These are phyloP conservation scores for Phytopythium delawarense DNA, from an alignment of 352 stramenopile genomes.

Conservation along the genomic window DNA sequence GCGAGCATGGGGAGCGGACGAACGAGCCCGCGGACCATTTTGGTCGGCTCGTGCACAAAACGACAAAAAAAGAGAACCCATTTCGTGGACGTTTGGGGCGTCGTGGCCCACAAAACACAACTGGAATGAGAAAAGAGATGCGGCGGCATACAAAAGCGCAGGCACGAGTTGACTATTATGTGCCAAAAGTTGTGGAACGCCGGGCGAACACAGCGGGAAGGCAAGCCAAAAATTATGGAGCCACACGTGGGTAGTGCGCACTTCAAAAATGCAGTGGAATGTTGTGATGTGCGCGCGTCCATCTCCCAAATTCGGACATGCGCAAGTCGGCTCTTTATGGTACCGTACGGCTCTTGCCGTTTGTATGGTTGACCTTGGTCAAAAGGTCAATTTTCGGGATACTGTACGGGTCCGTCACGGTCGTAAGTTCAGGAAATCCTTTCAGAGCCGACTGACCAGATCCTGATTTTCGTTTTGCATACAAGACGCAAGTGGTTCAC, in stretches of 20 bases:
- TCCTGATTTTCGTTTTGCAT: neutral
- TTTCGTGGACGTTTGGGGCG: neutral
- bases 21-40: neutral
- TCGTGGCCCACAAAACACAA: neutral
- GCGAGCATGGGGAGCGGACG: neutral
- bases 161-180: neutral
- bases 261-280: constrained; percentile 2
- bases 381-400: neutral
- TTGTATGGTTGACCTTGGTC: neutral
- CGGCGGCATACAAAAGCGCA: neutral
- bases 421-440: neutral
- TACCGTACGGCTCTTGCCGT: neutral
- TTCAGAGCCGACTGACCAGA: neutral
- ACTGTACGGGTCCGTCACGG: neutral
- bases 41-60: neutral
- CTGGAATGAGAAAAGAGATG: neutral
- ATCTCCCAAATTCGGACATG: constrained; percentile 2
- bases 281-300: neutral
- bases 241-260: neutral
- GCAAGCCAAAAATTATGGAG: neutral
- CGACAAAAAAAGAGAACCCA: neutral
- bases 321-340: neutral
- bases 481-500: neutral
- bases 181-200: neutral
- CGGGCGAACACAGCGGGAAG: neutral